Percentiles rank a stretch among this genome's conserved stretches.
These are phyloP conservation scores for Diaporthe aspalathi DNA, from an alignment of 2,329 filamentous ascomycete genomes.

Conservation along the genomic window DNA sequence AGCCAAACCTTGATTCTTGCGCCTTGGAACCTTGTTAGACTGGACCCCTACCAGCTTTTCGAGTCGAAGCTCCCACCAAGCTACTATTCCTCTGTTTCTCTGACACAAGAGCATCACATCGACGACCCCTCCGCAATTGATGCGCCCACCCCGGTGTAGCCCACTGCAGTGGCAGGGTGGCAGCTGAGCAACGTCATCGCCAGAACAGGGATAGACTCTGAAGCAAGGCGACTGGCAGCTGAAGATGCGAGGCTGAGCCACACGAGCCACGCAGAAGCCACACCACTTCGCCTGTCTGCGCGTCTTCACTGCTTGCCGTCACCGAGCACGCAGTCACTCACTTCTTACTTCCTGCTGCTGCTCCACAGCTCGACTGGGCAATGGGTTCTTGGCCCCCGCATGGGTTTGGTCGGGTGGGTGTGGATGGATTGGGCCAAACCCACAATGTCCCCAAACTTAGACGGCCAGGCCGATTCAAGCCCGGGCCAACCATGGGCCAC, in stretches of 20 bases:
- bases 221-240: constrained; percentile 4
- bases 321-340: background rate
- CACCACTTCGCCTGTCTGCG: background rate
- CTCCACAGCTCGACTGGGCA: background rate
- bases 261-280: constrained; percentile 29
- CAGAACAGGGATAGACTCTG: constrained; percentile 10
- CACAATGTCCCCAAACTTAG: background rate
- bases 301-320: background rate
- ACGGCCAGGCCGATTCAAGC: constrained; percentile 12
- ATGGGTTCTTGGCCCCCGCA: background rate
- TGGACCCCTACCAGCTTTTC: background rate
- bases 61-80: background rate
- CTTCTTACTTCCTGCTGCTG: no score
- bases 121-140: constrained; percentile 12
- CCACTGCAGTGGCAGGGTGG: no score
- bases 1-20: constrained; percentile 7
- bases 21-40: background rate
- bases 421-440: background rate
- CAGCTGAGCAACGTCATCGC: constrained; percentile 17
- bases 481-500: background rate
- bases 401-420: background rate
- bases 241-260: constrained; percentile 23
- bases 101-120: background rate
- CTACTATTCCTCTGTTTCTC: background rate
- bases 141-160: constrained; percentile 1